Percentiles rank a stretch among this genome's conserved stretches.
Evolutionary conservation across 106 monocot species (phyloP).

Genomic region (Triglochin maritima): DNA sequence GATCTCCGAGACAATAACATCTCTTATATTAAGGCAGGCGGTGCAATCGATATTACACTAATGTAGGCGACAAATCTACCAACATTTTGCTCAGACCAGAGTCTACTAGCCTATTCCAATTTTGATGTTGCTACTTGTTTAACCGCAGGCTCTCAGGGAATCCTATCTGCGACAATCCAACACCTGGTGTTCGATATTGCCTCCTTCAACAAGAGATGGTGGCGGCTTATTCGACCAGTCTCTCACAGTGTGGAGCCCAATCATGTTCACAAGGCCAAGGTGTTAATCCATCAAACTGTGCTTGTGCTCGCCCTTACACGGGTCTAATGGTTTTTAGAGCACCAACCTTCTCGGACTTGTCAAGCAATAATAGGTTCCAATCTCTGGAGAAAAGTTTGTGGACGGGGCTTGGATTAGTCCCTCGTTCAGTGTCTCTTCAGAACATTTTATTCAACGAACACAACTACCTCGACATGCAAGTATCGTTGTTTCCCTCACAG

Average conservation of each 20-base stretch:
- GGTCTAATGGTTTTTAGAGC: constrained; percentile 48
- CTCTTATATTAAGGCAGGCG: neutral
- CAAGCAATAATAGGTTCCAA: constrained; percentile 7
- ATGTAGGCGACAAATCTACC: neutral
- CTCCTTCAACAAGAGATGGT: neutral
- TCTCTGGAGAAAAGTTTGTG: constrained; percentile 15
- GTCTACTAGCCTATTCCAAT: neutral
- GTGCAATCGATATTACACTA: neutral
- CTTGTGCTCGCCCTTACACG: constrained; percentile 36
- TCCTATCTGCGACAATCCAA: constrained; percentile 24
- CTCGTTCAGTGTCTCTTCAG: constrained; percentile 12
- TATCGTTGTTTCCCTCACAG: constrained; percentile 31
- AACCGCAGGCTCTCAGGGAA: constrained; percentile 33
- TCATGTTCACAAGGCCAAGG: constrained; percentile 7
- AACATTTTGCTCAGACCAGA: neutral
- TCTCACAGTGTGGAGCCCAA: neutral
- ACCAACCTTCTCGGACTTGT: constrained; percentile 36
- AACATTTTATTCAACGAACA: constrained; percentile 21
- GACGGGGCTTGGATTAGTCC: constrained; percentile 1
- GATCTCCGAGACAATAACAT: constrained; percentile 19
- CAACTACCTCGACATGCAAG: constrained; percentile 32
- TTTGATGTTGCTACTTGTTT: neutral
- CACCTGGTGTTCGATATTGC: constrained; percentile 20
- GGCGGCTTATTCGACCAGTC: constrained; percentile 2
- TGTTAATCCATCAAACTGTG: constrained; percentile 8